These are phyloP conservation scores for Trichosporon asahii DNA, from an alignment of 1,284 basidiomycete species.

Conservation along the genomic window DNA sequence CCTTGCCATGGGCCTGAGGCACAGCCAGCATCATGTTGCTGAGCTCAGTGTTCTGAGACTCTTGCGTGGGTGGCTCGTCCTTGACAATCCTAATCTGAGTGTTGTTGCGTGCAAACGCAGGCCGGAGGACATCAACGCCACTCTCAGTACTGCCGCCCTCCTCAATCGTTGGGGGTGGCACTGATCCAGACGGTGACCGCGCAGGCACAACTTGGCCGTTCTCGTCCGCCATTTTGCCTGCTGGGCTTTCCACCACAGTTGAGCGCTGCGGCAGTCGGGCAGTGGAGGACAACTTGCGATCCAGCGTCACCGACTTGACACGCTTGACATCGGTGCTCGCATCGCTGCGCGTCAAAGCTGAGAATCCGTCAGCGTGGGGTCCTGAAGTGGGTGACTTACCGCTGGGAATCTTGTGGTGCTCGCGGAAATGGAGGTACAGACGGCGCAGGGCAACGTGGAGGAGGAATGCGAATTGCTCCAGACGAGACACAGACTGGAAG, in stretches of 20 bases:
- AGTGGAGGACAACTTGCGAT: slow-evolving; percentile 84
- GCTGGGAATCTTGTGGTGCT: slow-evolving; percentile 78
- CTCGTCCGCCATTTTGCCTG: slow-evolving; percentile 76
- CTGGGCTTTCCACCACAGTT: slow-evolving; percentile 93
- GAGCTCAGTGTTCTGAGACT: slow-evolving; percentile 10
- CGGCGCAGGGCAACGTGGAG: slow-evolving; percentile 91
- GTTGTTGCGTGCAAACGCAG: slow-evolving; percentile 73
- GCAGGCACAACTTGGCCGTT: slow-evolving; percentile 53
- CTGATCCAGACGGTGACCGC: slow-evolving; percentile 24
- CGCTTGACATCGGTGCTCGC: slow-evolving; percentile 80
- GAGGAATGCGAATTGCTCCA: slow-evolving; percentile 97
- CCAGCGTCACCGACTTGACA: slow-evolving; percentile 85
- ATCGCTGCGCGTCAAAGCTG: slow-evolving; percentile 25
- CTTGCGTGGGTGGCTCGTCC: slow-evolving; percentile 52
- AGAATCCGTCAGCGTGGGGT: neutral
- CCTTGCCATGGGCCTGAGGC: slow-evolving; percentile 58
- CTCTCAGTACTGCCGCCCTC: slow-evolving; percentile 12
- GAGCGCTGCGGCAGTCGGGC: slow-evolving; percentile 88
- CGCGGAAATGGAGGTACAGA: slow-evolving; percentile 84
- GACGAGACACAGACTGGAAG: slow-evolving; percentile 84
- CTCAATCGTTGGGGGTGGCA: slow-evolving; percentile 5
- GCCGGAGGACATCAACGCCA: slow-evolving; percentile 59
- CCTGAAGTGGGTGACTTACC: slow-evolving; percentile 28
- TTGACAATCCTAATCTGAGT: slow-evolving; percentile 87
- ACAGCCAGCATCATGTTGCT: slow-evolving; percentile 72